These are phyloP conservation scores for Leptographium procerum DNA, from an alignment of 2,329 filamentous ascomycete genomes.

Conservation along the genomic window DNA sequence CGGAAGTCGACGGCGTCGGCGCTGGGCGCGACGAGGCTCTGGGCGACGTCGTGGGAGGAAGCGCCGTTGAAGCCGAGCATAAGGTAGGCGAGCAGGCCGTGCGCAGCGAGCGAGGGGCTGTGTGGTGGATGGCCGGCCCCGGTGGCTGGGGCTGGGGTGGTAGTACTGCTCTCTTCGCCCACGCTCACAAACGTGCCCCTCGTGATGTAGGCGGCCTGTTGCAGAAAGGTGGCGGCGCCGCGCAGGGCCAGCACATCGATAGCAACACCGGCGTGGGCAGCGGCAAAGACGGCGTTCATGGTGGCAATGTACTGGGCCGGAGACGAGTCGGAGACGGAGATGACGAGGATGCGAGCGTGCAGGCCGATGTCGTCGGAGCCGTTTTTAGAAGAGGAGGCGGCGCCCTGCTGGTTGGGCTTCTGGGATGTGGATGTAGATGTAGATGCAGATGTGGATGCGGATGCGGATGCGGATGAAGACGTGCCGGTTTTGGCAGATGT, in stretches of 20 bases:
- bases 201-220: slow-evolving; percentile 67
- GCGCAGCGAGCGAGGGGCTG: slow-evolving; percentile 49
- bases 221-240: slow-evolving; percentile 80
- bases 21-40: slow-evolving; percentile 58
- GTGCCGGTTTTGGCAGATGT: slow-evolving; percentile 6
- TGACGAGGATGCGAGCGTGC: slow-evolving; percentile 73
- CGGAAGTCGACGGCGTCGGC: slow-evolving; percentile 88
- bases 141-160: background rate
- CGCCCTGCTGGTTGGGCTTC: background rate
- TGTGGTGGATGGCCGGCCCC: too few relatives aligned
- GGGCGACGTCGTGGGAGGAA: slow-evolving; percentile 15
- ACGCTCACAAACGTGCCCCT: slow-evolving; percentile 44
- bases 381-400: too few relatives aligned
- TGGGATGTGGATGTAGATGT: background rate
- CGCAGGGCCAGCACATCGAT: slow-evolving; percentile 86
- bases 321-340: slow-evolving; percentile 78
- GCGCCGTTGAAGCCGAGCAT: slow-evolving; percentile 69
- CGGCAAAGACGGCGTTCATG: slow-evolving; percentile 97
- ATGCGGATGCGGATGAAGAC: background rate
- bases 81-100: slow-evolving; percentile 77
- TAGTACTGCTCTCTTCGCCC: slow-evolving; percentile 9
- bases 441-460: too few relatives aligned
- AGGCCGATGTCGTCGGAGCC: slow-evolving; percentile 34
- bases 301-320: slow-evolving; percentile 92
- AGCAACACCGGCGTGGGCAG: slow-evolving; percentile 74